Evolutionary conservation across 768 basidiomycete species (phyloP).

Genomic region (Cyclocybe cylindracea): DNA sequence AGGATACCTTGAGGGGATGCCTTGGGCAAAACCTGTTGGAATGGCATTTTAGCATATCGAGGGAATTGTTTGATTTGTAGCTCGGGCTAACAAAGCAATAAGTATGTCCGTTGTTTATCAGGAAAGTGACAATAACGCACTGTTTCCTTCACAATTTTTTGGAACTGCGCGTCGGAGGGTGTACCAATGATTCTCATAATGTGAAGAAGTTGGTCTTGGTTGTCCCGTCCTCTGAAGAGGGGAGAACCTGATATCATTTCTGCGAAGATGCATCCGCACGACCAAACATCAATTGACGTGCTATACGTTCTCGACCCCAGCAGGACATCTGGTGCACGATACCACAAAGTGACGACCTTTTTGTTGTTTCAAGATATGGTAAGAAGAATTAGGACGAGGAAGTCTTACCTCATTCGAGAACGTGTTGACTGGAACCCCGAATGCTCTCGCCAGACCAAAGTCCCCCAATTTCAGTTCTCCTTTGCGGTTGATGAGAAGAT

Average conservation of each 20-base stretch:
- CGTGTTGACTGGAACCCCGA: slow-evolving; percentile 98
- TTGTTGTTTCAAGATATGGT: background rate
- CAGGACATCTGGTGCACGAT: slow-evolving; percentile 96
- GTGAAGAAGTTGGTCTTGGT: slow-evolving; percentile 95
- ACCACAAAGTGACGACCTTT: slow-evolving; percentile 98
- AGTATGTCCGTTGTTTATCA: background rate
- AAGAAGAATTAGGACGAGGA: background rate
- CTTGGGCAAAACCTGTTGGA: slow-evolving; percentile 81
- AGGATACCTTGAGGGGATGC: slow-evolving; percentile 76
- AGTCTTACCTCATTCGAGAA: slow-evolving; percentile 88
- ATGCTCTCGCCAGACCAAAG: slow-evolving; percentile 96
- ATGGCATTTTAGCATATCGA: slow-evolving; percentile 81
- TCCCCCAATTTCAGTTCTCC: slow-evolving; percentile 97
- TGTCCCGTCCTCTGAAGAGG: slow-evolving; percentile 94
- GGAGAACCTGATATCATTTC: slow-evolving; percentile 99
- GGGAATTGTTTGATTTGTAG: slow-evolving; percentile 84
- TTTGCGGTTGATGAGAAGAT: slow-evolving; percentile 94
- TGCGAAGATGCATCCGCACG: slow-evolving; percentile 98
- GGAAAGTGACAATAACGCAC: slow-evolving; percentile 44
- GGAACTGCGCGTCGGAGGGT: slow-evolving; percentile 83
- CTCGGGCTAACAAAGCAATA: slow-evolving; percentile 59
- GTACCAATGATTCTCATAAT: slow-evolving; percentile 98
- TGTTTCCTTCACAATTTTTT: slow-evolving; percentile 88
- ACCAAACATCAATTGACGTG: slow-evolving; percentile 99
- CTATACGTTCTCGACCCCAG: slow-evolving; percentile 96